Evolutionary conservation across 345 rosid genomes (phyloP).

Genomic region (Rhizophora mangle): DNA sequence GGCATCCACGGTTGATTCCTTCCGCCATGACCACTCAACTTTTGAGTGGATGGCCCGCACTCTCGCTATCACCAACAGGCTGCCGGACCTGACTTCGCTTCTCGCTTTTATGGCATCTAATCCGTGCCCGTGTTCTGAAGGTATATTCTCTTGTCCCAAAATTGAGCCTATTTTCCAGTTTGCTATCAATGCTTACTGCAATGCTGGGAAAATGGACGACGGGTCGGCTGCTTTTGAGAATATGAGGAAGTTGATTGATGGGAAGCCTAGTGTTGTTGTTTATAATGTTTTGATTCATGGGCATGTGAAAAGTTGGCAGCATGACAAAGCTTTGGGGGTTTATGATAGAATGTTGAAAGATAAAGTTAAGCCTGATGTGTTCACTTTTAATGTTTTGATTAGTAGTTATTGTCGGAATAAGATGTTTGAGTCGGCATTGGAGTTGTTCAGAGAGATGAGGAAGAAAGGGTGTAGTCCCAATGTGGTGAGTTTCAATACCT

Average conservation of each 20-base stretch:
- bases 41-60: conserved; percentile 73
- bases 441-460: conserved; percentile 73
- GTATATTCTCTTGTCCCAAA: conserved; percentile 82
- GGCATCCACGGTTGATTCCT: conserved; percentile 72
- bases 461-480: conserved; percentile 68
- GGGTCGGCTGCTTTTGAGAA: conserved; percentile 53
- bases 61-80: conserved; percentile 62
- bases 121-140: conserved; percentile 80
- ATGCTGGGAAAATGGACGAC: conserved; percentile 53
- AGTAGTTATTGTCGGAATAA: conserved; percentile 56
- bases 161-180: conserved; percentile 57
- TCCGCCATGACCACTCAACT: conserved; percentile 75
- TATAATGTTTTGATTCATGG: conserved; percentile 74
- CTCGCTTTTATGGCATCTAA: conserved; percentile 56
- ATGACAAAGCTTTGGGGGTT: conserved; percentile 46
- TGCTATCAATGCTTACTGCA: conserved; percentile 51
- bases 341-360: conserved; percentile 62
- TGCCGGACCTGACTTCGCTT: conserved; percentile 48
- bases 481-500: conserved; percentile 77
- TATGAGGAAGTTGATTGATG: conserved; percentile 74
- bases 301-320: conserved; percentile 48
- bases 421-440: conserved; percentile 53
- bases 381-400: conserved; percentile 68
- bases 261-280: conserved; percentile 46
- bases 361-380: conserved; percentile 66